Evolutionary conservation across 2,329 filamentous ascomycete genomes (phyloP), one percentile per base, ranked within the genome.

Genomic region (Bipolaris oryzae): DNA sequence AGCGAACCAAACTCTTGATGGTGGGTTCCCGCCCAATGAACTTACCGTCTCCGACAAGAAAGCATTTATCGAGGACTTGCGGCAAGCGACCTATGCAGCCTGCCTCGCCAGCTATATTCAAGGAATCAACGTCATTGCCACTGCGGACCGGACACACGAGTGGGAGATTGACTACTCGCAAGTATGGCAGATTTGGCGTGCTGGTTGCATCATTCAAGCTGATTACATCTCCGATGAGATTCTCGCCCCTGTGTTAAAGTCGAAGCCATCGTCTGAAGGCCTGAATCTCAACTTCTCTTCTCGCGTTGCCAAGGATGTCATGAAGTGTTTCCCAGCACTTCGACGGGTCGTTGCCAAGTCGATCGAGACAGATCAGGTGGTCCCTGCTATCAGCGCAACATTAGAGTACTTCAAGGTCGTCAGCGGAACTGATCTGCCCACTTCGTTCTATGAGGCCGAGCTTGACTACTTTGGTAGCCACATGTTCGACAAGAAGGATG

Each of bases 401-500:
- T 68, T 91, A 50, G 88, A 90, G 62, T 90, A 88, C 66, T 75
- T 87, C 64, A 90, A 91, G 74, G 87, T 87, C 50, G 80, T 80
- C 25, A 83, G 81, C 1, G 83, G 83, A 15, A 84, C 81, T 3
- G 81, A 82, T 56, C 71, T 91, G 31, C 88, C 88, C 0, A 89
- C 87, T 3, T 82, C 84, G 54, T 90, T 91, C 68, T 87, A 88
- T 76, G 87, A 90, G 74, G 87, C 87, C 0, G 82, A 91, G 76
- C 76, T 91, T 71, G 87, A 90, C 68, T 89, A 86, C 67, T 91
- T 91, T 69, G 88, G 88, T 0, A 81, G 82, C 35, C 87, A 90
- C 71, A 84, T 83, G 76, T 90, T 84, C 69, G 86, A 89, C 68
- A 78, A 81, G 59, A 82, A 82, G 61, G 80, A 80, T 1, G 83